These are phyloP conservation scores for Ogataea siamensis DNA, from an alignment of 805 yeast genomes.

Conservation along the genomic window DNA sequence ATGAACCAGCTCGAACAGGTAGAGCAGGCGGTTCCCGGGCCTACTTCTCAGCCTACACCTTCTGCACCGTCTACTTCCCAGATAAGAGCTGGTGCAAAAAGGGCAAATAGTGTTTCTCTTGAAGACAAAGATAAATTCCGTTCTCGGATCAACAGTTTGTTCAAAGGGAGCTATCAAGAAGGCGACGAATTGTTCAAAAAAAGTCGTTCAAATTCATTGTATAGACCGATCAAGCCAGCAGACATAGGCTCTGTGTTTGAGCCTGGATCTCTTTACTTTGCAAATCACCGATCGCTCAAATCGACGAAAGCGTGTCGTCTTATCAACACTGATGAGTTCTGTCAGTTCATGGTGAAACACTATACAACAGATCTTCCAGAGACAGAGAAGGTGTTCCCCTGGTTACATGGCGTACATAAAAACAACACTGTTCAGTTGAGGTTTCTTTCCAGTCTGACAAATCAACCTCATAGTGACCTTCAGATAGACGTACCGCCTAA, in stretches of 20 bases:
- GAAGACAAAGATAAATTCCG: constrained; percentile 31
- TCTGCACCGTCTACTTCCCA: constrained; percentile 1
- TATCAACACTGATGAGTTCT: constrained; percentile 28
- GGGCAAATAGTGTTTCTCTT: constrained; percentile 31
- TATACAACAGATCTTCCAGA: constrained; percentile 48
- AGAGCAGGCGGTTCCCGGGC: constrained; percentile 8
- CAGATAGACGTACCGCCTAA: constrained; percentile 24
- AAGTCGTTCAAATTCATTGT: constrained; percentile 12
- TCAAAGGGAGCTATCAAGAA: constrained; percentile 19
- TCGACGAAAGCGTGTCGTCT: constrained; percentile 20
- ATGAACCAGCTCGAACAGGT: constrained; percentile 11
- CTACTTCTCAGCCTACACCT: neutral
- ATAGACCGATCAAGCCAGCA: constrained; percentile 4
- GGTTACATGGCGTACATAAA: constrained; percentile 79
- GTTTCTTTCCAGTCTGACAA: constrained; percentile 35
- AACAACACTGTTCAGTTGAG: constrained; percentile 53
- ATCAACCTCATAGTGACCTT: constrained; percentile 11
- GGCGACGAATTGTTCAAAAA: constrained; percentile 10
- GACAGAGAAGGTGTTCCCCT: constrained; percentile 74
- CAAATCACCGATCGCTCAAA: constrained; percentile 18
- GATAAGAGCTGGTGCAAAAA: constrained; percentile 21
- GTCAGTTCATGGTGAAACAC: constrained; percentile 22
- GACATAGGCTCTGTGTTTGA: constrained; percentile 23
- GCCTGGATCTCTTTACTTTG: constrained; percentile 21
- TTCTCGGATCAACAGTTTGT: constrained; percentile 25